These are phyloP conservation scores for Trifolium subterraneum DNA, from an alignment of 306 rosid species.

Conservation along the genomic window DNA sequence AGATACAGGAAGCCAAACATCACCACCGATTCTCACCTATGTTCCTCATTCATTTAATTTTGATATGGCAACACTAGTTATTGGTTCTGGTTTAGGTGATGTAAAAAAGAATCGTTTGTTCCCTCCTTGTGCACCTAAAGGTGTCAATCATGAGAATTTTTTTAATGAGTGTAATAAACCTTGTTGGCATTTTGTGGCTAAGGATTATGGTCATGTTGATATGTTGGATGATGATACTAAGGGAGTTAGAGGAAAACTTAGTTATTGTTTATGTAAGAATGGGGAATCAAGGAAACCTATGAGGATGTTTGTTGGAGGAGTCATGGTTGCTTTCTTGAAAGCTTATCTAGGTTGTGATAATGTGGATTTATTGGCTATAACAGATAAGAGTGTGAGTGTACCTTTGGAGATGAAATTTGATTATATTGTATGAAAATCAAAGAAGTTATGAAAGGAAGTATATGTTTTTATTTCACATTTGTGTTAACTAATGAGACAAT, in stretches of 20 bases:
- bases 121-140: slow-evolving; percentile 84
- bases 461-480: too few species aligned
- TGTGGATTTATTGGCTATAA: slow-evolving; percentile 53
- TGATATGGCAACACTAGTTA: slow-evolving; percentile 63
- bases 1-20: slow-evolving; percentile 75
- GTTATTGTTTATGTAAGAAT: slow-evolving; percentile 68
- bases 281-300: slow-evolving; percentile 81
- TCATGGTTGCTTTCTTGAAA: slow-evolving; percentile 75
- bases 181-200: slow-evolving; percentile 67
- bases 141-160: slow-evolving; percentile 80
- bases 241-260: slow-evolving; percentile 69
- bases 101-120: slow-evolving; percentile 59
- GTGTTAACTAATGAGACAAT: too few species aligned
- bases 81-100: slow-evolving; percentile 80
- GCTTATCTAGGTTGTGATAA: slow-evolving; percentile 61
- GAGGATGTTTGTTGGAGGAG: slow-evolving; percentile 89
- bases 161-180: slow-evolving; percentile 66
- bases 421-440: slow-evolving; percentile 43
- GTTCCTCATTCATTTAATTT: slow-evolving; percentile 69
- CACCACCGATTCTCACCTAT: slow-evolving; percentile 80
- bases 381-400: slow-evolving; percentile 44
- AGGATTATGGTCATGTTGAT: slow-evolving; percentile 80
- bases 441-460: not conserved
- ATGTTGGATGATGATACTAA: slow-evolving; percentile 80
- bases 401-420: slow-evolving; percentile 62